Evolutionary conservation across 2,329 filamentous ascomycete genomes (phyloP).

Genomic region (Aspergillus intermedius): DNA sequence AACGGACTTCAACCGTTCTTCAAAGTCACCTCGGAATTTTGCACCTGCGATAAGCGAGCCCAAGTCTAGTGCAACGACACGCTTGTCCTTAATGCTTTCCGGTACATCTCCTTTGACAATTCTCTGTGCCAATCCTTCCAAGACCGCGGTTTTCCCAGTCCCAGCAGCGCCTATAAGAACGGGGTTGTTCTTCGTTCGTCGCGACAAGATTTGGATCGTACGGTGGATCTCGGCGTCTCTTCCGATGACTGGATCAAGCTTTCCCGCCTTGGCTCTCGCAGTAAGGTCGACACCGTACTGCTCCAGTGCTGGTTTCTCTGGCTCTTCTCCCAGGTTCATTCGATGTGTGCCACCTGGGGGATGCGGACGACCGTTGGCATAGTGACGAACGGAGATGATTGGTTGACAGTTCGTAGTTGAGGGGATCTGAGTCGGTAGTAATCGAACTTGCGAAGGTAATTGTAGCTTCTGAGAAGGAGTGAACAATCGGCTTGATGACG

Average conservation of each 20-base stretch:
- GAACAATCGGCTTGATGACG: conserved; percentile 14
- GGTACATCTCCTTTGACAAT: conserved; percentile 91
- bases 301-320: conserved; percentile 80
- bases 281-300: conserved; percentile 90
- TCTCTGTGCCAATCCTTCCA: conserved; percentile 82
- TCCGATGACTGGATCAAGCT: conserved; percentile 92
- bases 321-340: conserved; percentile 76
- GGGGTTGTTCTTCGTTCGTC: conserved; percentile 92
- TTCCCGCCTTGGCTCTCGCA: conserved; percentile 73
- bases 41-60: conserved; percentile 91
- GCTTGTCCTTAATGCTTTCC: conserved; percentile 91
- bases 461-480: conserved; percentile 15
- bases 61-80: conserved; percentile 78
- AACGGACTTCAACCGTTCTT: conserved; percentile 86
- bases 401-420: conserved; percentile 8
- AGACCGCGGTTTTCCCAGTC: conserved; percentile 87
- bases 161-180: conserved; percentile 88
- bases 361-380: conserved; percentile 64
- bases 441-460: conserved; percentile 12
- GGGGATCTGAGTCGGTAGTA: conserved; percentile 10
- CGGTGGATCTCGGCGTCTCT: conserved; percentile 86
- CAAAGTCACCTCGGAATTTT: conserved; percentile 93
- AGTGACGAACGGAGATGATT: conserved; percentile 24
- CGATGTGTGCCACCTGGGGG: conserved; percentile 88
- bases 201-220: conserved; percentile 87